Evolutionary conservation across 192 early-diverging fungal genomes (phyloP).

Genomic region (Thamnidium elegans): DNA sequence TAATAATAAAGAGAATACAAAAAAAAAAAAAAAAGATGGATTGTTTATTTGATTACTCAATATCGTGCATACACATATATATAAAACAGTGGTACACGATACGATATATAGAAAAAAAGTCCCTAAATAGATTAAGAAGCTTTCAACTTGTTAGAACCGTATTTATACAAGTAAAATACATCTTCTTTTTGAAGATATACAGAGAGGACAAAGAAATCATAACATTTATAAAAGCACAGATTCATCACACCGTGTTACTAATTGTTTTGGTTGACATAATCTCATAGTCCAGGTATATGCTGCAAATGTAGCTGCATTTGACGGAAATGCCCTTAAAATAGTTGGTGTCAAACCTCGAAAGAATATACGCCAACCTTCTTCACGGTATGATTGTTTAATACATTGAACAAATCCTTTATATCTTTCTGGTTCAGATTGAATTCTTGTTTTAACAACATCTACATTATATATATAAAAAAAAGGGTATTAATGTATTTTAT

Average conservation of each 20-base stretch:
- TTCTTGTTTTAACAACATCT: conserved; percentile 62
- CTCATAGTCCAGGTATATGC: conserved; percentile 55
- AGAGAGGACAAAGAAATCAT: no score
- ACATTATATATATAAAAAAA: neutral
- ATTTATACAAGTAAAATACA: no score
- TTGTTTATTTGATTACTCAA: no score
- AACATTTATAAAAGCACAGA: no score
- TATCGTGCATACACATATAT: no score
- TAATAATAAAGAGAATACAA: no score
- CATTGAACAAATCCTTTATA: conserved; percentile 45
- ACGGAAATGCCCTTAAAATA: conserved; percentile 56
- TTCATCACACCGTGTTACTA: neutral
- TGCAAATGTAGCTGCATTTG: conserved; percentile 57
- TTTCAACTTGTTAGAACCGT: no score
- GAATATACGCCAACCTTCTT: conserved; percentile 53
- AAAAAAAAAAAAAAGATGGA: no score
- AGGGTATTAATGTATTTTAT: neutral
- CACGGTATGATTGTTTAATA: conserved; percentile 44
- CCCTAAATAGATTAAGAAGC: no score
- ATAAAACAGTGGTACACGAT: no score
- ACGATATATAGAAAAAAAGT: no score
- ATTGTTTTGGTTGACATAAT: conserved; percentile 5
- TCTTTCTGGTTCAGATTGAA: conserved; percentile 50
- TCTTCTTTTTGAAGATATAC: no score
- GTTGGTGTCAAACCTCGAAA: conserved; percentile 57